Base-by-base conservation (phyloP, 306 rosid species). In the Ammopiptanthus mongolicus region DNA sequence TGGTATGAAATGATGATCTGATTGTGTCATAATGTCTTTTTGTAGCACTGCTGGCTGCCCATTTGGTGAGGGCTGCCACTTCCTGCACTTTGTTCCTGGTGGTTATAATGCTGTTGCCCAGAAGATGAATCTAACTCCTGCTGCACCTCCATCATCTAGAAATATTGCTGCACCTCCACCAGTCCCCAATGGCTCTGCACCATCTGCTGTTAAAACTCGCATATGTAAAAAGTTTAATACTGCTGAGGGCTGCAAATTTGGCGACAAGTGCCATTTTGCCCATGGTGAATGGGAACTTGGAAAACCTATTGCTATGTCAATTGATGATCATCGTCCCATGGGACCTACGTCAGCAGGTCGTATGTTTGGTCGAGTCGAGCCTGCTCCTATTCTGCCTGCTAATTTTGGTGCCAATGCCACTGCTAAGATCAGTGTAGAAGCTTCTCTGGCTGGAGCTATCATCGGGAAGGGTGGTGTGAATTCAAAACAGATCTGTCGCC, bases 221-320 rank as follows among this genome's bases (percentile, higher is more conserved):
- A 29, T 88, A 70, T 95, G 98, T 88, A 90, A 81, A 84, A 95
- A 80, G 74, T 90, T 65, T 69, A 91, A 86, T 37, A 52, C 87
- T 17, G 92, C 97, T 0, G 98, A 95, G 83, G 97, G 98, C 81
- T 95, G 98, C 85, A 95, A 92, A 84, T 95, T 90, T 58, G 98
- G 98, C 22, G 97, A 90, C 81, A 95, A 91, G 81, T 95, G 98
- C 51, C 90, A 88, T 82, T 95, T 91, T 58, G 98, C 98, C 9
- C 98, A 95, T 59, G 91, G 97, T 52, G 98, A 95, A 83, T 87
- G 98, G 97, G 98, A 95, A 74, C 84, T 95, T 23, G 97, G 97
- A 46, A 91, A 87, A 83, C 79, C 64, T 8, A 5, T 82, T 19
- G 86, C 94, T 76, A 83, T 69, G 8, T 79, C 91, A 63, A 76